phyloP scores from a whole-genome alignment of 2,329 filamentous ascomycete species.

The Chalaropsis ovoidea region DNA sequence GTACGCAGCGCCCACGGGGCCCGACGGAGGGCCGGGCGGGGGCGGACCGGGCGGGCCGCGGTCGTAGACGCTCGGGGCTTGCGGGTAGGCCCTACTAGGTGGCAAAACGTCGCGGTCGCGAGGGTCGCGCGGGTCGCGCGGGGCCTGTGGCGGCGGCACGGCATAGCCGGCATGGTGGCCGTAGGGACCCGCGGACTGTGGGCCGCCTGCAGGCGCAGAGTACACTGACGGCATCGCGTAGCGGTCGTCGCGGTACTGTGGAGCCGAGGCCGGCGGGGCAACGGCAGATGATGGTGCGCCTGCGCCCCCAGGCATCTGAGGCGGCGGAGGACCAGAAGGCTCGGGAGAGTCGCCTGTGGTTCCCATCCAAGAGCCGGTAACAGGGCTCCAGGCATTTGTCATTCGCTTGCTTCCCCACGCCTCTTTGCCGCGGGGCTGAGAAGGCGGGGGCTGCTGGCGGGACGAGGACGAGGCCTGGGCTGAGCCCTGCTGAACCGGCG shows the following conservation, averaged over 20 bases:
- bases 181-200: constrained; percentile 12
- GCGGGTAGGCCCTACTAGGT: constrained; percentile 26
- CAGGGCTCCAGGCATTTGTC: not conserved
- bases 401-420: constrained; percentile 5
- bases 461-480: not conserved
- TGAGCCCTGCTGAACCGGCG: constrained; percentile 8
- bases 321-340: not conserved
- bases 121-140: constrained; percentile 21
- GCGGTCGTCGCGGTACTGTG: constrained; percentile 21
- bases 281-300: not conserved
- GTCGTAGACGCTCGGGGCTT: constrained; percentile 30
- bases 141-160: not conserved
- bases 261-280: constrained; percentile 2
- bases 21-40: constrained; percentile 31
- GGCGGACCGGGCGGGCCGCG: constrained; percentile 28
- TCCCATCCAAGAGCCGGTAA: not conserved
- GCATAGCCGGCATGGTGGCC: constrained; percentile 14
- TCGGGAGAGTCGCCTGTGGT: constrained; percentile 8
- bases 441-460: constrained; percentile 1
- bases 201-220: constrained; percentile 6
- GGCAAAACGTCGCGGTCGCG: constrained; percentile 25
- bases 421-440: not conserved
- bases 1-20: constrained; percentile 34
- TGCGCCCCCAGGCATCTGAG: not conserved
- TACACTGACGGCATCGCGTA: constrained; percentile 15